Base-by-base conservation (phyloP, 257 asterid genomes). In the Gentiana dahurica region DNA sequence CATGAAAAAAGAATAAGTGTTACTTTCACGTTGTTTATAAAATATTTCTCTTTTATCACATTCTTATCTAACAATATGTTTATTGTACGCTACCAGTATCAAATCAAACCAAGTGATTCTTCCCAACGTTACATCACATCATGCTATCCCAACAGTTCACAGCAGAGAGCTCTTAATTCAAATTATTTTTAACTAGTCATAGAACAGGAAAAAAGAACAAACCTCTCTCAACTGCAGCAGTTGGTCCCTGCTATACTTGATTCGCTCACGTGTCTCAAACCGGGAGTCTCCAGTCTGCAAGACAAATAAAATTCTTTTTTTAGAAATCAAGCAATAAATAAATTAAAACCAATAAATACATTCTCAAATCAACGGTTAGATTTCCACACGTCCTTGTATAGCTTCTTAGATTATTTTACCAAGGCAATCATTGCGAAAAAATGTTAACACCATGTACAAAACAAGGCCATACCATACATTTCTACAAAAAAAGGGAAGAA, bases 201-300 rank as follows among this genome's bases (percentile, higher is more conserved):
- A 6, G 4, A 34, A 36, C 4, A 8, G 24, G 8, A 12, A 5
- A 11, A 47, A n/a, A 36, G 56, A 35, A 39, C 39, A 33, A 74
- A 92, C 98, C 99, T 83, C 94, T 71, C 87, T 81, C 52, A 88
- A 76, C 77, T 71, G 88, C 70, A 88, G 71, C 59, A 92, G 82
- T 73, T 64, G 79, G 57, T 92, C 97, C 68, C 85, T 78, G 62
- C 84, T 67, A 69, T 83, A 92, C 47, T 77, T 75, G 64, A 83
- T 70, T 41, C 86, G 76, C 60, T 81, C 99, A 47, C 59, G 82
- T 41, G 86, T 87, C 58, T 85, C 97, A 65, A 81, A 79, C 39
- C 82, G 79, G 52, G 95, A 77, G 61, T 85, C 97, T 51, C 93
- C 94, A 65, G 86, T 72, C 97, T 92, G 68, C 59, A 33, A 41